Conservation (phyloP, 495 filamentous ascomycete species). For the Margaritispora aquatica region DNA sequence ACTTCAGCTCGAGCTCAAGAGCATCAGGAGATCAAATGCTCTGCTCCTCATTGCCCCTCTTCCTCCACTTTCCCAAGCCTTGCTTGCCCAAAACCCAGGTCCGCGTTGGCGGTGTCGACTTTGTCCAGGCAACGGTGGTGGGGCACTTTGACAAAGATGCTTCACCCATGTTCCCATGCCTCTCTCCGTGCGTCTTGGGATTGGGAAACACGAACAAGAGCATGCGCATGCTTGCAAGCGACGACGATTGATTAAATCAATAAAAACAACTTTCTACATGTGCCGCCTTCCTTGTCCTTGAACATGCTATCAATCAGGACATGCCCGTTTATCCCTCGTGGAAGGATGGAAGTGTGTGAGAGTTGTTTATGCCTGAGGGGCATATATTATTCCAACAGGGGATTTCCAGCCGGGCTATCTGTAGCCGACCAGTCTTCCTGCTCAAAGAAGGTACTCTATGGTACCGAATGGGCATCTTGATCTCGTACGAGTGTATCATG, state of each 20-base stretch:
- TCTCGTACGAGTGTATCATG: too few species aligned
- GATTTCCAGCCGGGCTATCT: background rate
- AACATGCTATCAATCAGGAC: background rate
- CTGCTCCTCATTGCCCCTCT: background rate
- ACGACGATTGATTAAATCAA: background rate
- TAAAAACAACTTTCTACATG: background rate
- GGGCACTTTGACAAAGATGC: too few species aligned
- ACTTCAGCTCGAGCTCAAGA: background rate
- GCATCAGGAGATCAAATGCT: background rate
- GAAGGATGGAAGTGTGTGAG: background rate
- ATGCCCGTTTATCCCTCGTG: background rate
- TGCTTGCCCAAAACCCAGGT: background rate
- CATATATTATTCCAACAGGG: background rate
- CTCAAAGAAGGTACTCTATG: background rate
- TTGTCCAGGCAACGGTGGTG: background rate
- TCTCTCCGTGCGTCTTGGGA: too few species aligned
- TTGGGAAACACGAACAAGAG: too few species aligned
- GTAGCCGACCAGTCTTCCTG: background rate
- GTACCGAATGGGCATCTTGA: too few species aligned
- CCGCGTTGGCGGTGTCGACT: background rate
- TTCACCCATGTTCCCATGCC: background rate
- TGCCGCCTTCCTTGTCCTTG: background rate
- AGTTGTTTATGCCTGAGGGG: too few species aligned
- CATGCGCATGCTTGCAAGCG: background rate
- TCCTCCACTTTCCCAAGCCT: background rate